Percentiles rank a stretch among this genome's conserved stretches.
Conservation (phyloP, 2,329 filamentous ascomycete species). For the Aspergillus flavus region DNA sequence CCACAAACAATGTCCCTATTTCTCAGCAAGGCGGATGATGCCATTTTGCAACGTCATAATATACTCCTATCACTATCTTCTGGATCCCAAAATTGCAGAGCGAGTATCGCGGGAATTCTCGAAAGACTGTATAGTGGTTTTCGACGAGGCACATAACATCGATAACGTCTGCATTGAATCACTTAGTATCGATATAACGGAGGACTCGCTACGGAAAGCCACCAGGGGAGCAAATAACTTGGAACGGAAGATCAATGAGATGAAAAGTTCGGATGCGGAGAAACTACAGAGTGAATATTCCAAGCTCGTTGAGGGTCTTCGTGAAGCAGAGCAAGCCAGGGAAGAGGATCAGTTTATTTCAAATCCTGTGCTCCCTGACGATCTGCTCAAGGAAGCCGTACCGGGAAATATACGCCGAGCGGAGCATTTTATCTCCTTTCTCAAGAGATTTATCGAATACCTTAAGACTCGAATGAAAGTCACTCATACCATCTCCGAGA, state of each 20-base stretch:
- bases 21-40: slow-evolving; percentile 97
- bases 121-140: slow-evolving; percentile 97
- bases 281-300: slow-evolving; percentile 95
- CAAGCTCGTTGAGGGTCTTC: slow-evolving; percentile 88
- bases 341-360: slow-evolving; percentile 97
- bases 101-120: slow-evolving; percentile 92
- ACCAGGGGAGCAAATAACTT: slow-evolving; percentile 88
- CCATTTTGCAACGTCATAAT: slow-evolving; percentile 99
- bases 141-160: slow-evolving; percentile 98
- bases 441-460: slow-evolving; percentile 97
- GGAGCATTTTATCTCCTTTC: slow-evolving; percentile 92
- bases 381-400: slow-evolving; percentile 91
- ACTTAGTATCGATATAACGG: slow-evolving; percentile 92
- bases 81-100: slow-evolving; percentile 97
- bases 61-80: slow-evolving; percentile 97
- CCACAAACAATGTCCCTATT: slow-evolving; percentile 97
- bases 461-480: slow-evolving; percentile 98
- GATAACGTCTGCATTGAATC: slow-evolving; percentile 99
- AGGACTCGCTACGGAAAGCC: slow-evolving; percentile 89
- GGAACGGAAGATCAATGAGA: slow-evolving; percentile 86
- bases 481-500: slow-evolving; percentile 94
- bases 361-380: slow-evolving; percentile 90
- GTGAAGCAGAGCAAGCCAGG: slow-evolving; percentile 83
- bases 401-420: slow-evolving; percentile 95
- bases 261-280: slow-evolving; percentile 93